A percentile compares a stretch with the other conserved stretches of the same genome.
These are phyloP conservation scores for Panicum miliaceum DNA, from an alignment of 176 grass and related monocot genomes.

Conservation along the genomic window DNA sequence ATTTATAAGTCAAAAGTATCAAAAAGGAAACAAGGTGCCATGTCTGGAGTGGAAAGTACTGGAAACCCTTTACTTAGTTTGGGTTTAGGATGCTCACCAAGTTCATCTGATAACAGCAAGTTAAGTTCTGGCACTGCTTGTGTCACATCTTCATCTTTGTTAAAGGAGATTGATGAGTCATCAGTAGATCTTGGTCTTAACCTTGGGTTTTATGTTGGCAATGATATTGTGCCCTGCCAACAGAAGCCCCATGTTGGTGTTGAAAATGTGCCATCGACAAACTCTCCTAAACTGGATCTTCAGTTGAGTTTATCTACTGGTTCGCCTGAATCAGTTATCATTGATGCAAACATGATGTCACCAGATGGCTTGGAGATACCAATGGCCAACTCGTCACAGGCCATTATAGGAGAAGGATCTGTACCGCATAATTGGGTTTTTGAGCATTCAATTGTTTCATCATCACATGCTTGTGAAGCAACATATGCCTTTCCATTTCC, in stretches of 20 bases:
- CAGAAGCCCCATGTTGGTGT: constrained; percentile 49
- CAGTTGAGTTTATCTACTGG: constrained; percentile 75
- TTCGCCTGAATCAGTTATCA: constrained; percentile 65
- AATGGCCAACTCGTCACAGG: constrained; percentile 10
- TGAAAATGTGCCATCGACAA: constrained; percentile 19
- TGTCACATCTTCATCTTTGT: constrained; percentile 55
- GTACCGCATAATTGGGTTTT: constrained; percentile 58
- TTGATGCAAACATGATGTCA: constrained; percentile 36
- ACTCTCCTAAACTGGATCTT: constrained; percentile 58
- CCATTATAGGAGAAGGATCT: constrained; percentile 45
- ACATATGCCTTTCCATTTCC: constrained; percentile 48
- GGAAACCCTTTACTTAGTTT: constrained; percentile 55
- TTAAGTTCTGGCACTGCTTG: constrained; percentile 65
- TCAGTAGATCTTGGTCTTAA: constrained; percentile 67
- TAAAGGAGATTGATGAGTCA: constrained; percentile 73
- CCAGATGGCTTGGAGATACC: constrained; percentile 31
- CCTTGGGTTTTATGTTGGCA: constrained; percentile 58
- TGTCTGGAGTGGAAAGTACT: constrained; percentile 39
- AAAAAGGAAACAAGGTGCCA: constrained; percentile 55
- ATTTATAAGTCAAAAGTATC: constrained; percentile 30
- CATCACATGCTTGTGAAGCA: constrained; percentile 52
- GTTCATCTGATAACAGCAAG: constrained; percentile 78
- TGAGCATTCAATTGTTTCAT: constrained; percentile 38
- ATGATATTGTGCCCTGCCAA: constrained; percentile 39
- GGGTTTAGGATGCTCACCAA: constrained; percentile 58